Evolutionary conservation across 2,329 filamentous ascomycete genomes (phyloP).

Genomic region (Reticulascus tulasneorum): DNA sequence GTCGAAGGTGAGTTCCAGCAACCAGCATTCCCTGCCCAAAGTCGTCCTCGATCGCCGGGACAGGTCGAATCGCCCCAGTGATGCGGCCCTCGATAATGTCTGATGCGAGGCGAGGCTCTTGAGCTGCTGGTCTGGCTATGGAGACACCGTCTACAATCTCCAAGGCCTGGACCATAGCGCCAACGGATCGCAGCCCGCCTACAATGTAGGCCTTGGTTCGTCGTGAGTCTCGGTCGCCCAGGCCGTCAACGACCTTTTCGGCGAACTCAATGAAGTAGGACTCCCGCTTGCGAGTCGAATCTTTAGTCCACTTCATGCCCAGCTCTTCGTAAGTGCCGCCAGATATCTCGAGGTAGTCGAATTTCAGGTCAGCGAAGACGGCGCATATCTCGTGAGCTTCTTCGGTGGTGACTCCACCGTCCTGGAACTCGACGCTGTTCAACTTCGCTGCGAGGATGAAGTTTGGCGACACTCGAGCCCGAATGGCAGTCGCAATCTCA

Average conservation of each 20-base stretch:
- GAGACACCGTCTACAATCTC: conserved; percentile 57
- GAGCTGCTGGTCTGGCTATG: conserved; percentile 35
- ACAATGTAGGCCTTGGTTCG: conserved; percentile 54
- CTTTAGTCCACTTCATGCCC: conserved; percentile 46
- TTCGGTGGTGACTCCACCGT: conserved; percentile 45
- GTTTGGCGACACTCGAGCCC: conserved; percentile 20
- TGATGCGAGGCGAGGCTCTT: conserved; percentile 19
- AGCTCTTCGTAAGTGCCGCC: conserved; percentile 57
- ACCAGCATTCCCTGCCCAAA: background rate
- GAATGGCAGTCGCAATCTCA: conserved; percentile 34
- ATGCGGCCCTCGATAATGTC: conserved; percentile 5
- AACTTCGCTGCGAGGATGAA: conserved; percentile 53
- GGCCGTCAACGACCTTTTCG: conserved; percentile 40
- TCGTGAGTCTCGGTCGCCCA: conserved; percentile 15
- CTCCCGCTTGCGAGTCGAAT: conserved; percentile 52
- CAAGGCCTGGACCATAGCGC: conserved; percentile 55
- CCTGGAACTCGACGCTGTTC: conserved; percentile 54
- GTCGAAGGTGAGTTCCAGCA: conserved; percentile 4
- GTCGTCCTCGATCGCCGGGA: conserved; percentile 4
- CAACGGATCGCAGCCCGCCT: conserved; percentile 51
- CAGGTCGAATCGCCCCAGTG: conserved; percentile 4
- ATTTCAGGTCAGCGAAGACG: conserved; percentile 40
- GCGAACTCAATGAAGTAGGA: conserved; percentile 60
- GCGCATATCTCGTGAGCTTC: conserved; percentile 46
- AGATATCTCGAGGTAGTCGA: conserved; percentile 56